Conservation (phyloP, 306 rosid species). For the Dalbergia cultrata region DNA sequence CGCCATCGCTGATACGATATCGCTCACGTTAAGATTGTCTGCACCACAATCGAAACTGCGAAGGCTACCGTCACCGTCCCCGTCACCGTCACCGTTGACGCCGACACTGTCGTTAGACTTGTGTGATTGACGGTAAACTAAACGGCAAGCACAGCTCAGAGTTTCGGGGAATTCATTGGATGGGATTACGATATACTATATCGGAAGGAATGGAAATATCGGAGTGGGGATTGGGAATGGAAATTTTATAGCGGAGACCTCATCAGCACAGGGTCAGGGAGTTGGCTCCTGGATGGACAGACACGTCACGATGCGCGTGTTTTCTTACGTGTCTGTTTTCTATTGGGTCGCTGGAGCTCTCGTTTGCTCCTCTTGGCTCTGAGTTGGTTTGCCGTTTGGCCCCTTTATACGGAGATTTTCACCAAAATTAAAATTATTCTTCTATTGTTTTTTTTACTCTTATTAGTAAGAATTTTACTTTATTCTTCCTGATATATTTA, state of each 20-base stretch:
- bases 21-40: neutral
- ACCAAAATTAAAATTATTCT: neutral
- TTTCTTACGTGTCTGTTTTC: conserved; percentile 45
- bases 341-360: conserved; percentile 28
- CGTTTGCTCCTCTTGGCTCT: neutral
- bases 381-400: neutral
- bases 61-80: neutral
- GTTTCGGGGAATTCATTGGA: neutral
- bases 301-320: conserved; percentile 48
- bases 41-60: conserved; percentile 8
- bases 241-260: neutral
- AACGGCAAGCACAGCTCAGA: neutral
- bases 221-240: neutral
- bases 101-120: neutral
- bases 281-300: conserved; percentile 42
- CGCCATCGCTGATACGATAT: conserved; percentile 49
- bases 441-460: no score
- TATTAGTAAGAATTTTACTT: no score
- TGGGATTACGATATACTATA: neutral
- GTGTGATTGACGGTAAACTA: neutral
- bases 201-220: neutral
- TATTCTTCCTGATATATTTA: no score
- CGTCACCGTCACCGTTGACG: conserved; percentile 1
- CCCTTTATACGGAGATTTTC: neutral
- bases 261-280: neutral